Evolutionary conservation across 2,329 filamentous ascomycete genomes (phyloP), one percentile per base, ranked within the genome.

Genomic region (Colletotrichum somersetense): DNA sequence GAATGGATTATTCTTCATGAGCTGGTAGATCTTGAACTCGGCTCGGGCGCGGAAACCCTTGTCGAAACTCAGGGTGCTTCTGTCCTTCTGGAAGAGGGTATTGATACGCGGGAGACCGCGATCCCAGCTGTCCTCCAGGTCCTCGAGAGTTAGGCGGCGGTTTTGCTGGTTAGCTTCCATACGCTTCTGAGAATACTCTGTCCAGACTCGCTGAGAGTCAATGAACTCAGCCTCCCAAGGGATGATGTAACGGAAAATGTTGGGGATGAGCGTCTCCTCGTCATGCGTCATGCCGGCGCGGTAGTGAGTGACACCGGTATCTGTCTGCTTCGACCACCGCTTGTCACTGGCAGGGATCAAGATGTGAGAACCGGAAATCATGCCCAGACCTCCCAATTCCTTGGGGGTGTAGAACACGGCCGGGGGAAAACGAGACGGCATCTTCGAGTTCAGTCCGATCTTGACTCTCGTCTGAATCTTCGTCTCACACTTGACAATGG

Each of bases 161-260:
- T 99, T 99, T 81, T 99, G 96, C 77, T 98, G 96, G 78, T 98
- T 97, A 26, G 96, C 97, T 80, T 99, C 96, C 75, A 97, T 88
- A 58, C 96, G 92, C 86, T 99, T 99, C 84, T 99, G 96, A 0
- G 96, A 98, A 79, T 99, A 99, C 78, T 99, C 96, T 35, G 96
- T 98, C 96, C 96, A 99, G 1, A 99, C 96, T 77, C 97, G 92
- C 81, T 99, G 97, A 5, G 96, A 99, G 80, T 99, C 97, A 76
- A 98, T 97, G 82, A 99, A 99, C 81, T 99, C 96, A 1, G 96
- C 94, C 81, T 99, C 96, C 96, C 96, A 99, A 0, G 96, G 96
- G 75, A 98, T 97, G 80, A 99, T 98, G 83, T 99, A 99, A 72
- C 96, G 91, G 91, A 98, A 98, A 77, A 99, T 99, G 80, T 99